Base-by-base conservation (phyloP, 1,139 yeast species). In the Wickerhamomyces sp. region DNA sequence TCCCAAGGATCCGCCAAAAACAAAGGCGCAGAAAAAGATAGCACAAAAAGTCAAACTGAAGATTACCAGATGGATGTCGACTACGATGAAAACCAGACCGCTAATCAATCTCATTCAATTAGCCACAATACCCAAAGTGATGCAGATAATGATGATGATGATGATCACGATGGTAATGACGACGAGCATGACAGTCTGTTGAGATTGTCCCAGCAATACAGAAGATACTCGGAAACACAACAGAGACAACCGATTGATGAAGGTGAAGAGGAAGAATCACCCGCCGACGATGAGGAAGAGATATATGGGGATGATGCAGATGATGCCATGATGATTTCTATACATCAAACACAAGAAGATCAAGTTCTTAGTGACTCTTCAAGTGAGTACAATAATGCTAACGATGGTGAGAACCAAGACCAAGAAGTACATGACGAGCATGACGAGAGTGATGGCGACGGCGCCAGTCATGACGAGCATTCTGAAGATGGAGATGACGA, bases 371-470 rank as follows among this genome's bases (percentile, higher is more conserved):
- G n/a, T n/a, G n/a, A n/a, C n/a, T n/a, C n/a, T n/a, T n/a, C n/a
- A n/a, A n/a, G n/a, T 19, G 22, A 8, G 10, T 6, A 16, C 15
- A 49, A 41, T 23, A 51, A 46, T n/a, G 48, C 42, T 13, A 52
- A 46, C 6, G 53, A 45, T 4, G 53, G 46, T 8, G 51, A 47
- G 7, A 55, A 47, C 5, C 55, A 46, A 5, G 50, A 45, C 15
- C 46, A 45, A 8, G 46, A 44, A 5, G 47, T 46, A 13, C 45
- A 41, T 7, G 52, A 50, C 10, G 51, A 51, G 8, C 49, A 37
- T 10, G 54, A 47, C 15, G 53, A 49, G n/a, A 46, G 41, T 15
- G 49, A 46, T 1, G 56, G 47, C 4, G 61, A 49, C 5, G 62
- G 47, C 2, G 56, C 49, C 16, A 52, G 51, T 3, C 55, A 45